Base-by-base conservation (phyloP, 2,329 filamentous ascomycete species). In the Aspergillus fructus region DNA sequence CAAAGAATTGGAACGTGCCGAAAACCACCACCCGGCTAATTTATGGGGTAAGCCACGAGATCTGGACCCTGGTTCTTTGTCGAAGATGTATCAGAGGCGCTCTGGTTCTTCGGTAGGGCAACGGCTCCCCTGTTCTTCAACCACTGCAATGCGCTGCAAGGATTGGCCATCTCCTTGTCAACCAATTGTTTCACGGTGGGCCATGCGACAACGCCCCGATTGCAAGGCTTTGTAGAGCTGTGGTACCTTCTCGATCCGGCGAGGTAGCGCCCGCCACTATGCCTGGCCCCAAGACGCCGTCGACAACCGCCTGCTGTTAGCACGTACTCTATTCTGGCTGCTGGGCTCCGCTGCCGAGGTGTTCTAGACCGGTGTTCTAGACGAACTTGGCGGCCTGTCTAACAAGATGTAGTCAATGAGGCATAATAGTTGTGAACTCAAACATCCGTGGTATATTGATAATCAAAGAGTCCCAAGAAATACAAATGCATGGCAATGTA, bases 371-470 rank as follows among this genome's bases (percentile, higher is more conserved):
- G 40, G n/a, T 30, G 46, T 45, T 54, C 39, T 54, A 58, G 55
- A 50, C 46, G 34, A 37, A n/a, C 46, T 15, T 46, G 43, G 23
- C 13, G 30, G 21, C 15, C 33, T 47, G 24, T 23, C 45, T 45
- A 27, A 21, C 39, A 55, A 50, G 43, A n/a, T 15, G 34, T n/a
- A 21, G 15, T 15, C 23, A 47, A 47, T 23, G 50, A 27, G 19
- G 21, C 41, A 52, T 11, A 15, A 23, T 27, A 9, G 42, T 30
- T 34, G 34, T 41, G 34, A 57, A 49, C 46, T 47, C 19, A 48
- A 48, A 46, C 54, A 56, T 47, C 33, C 19, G 39, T 58, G 55
- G 49, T 53, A 54, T 58, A 54, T 53, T 53, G 49, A 57, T 52
- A 53, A 27, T 54, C 40, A 55, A 55, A 49, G 30, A 53, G 30